Conservation (phyloP, 78 protist species). For the Dictyostelium capitatum region DNA sequence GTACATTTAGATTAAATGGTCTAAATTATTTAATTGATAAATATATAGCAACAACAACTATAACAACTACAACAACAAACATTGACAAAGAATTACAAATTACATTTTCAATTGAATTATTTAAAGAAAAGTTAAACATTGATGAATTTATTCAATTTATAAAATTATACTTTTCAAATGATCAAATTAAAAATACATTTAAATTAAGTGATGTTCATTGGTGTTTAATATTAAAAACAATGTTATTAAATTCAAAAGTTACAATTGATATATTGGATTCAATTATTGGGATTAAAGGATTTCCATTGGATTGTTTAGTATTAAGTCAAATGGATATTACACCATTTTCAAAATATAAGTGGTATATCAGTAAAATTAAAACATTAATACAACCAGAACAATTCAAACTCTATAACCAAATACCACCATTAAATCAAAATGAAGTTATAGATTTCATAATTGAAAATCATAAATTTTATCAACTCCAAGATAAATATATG, state of each 20-base stretch:
- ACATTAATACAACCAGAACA: background rate
- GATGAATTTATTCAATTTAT: background rate
- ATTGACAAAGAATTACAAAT: background rate
- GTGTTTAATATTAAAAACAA: background rate
- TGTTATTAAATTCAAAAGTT: background rate
- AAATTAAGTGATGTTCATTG: background rate
- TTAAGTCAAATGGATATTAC: background rate
- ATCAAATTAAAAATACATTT: background rate
- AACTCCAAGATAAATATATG: background rate
- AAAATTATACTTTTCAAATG: background rate
- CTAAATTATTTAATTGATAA: background rate
- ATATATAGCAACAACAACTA: background rate
- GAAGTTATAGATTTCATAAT: background rate
- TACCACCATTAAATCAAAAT: constrained; percentile 1
- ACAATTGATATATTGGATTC: background rate
- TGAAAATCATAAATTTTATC: background rate
- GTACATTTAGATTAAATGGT: background rate
- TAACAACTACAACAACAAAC: background rate
- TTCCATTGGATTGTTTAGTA: background rate
- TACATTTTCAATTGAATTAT: background rate
- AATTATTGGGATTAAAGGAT: background rate
- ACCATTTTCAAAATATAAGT: constrained; percentile 13
- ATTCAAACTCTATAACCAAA: background rate
- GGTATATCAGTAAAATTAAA: background rate
- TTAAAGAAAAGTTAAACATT: background rate